Base-by-base conservation (phyloP, 164 flowering plant species). In the Umbellularia californica region DNA sequence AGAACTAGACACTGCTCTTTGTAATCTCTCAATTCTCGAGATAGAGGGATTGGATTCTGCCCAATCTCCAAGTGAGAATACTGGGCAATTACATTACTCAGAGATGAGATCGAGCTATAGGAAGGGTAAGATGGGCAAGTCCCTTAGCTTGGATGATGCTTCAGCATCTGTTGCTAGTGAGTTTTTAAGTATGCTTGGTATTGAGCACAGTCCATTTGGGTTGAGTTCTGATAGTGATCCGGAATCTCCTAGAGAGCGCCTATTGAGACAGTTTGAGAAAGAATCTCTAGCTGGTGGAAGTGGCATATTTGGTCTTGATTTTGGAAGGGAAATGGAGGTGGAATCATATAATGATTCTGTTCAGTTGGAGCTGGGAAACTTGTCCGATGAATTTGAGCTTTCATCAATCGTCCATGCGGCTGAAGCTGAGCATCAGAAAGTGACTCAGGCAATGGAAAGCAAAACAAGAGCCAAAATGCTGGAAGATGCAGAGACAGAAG, bases 161-260 rank as follows among this genome's bases (percentile, higher is more conserved):
- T 76, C 88, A 13, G 90, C 90, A 24, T 82, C 88, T 62, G 97
- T 92, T 67, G 99, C 89, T 24, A 83, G 76, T 75, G 99, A 96
- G 70, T 96, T 96, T 82, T 83, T 94, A 74, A 77, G 76, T 58
- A 88, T 94, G 92, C 84, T 96, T 47, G 97, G 90, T 23, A 85
- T 91, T 69, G 97, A 90, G 70, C 89, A 88, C 58, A 85, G 92
- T 82, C 95, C 94, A 64, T 82, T 88, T 75, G 83, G 86, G 41
- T 66, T 82, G 81, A 88, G 90, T 82, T 91, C 95, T 67, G 79
- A 75, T 65, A 88, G 95, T 84, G 95, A 92, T 69, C 89, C 94
- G 14, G 98, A 92, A 71, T 95, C 98, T 27, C 99, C 98, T 3
- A 85, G 99, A 78, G 97, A 89, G 79, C 89, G 86, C n/a, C 82